Base-by-base conservation (phyloP, 345 rosid genomes). In the Stellera chamaejasme region DNA sequence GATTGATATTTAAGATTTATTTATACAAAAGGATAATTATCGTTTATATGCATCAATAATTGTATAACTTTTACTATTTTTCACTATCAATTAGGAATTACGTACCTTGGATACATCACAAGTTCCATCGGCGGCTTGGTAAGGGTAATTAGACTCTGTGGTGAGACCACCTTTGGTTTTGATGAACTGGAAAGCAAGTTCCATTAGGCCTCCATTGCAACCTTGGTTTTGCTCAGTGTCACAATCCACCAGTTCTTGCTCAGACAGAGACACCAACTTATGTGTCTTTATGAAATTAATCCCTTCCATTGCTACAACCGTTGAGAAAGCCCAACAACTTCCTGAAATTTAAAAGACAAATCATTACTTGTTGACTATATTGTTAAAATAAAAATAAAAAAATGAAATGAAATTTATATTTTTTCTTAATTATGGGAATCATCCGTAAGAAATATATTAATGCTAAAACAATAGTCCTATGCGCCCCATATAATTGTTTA, bases 311-410 rank as follows among this genome's bases (percentile, higher is more conserved):
- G 86, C 90, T 26, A 67, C 91, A 23, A 83, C 67, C 1, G 86
- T 79, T 27, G 95, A 83, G 71, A 87, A 87, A 6, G 95, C 90
- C 88, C 91, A 87, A 57, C 95, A 87, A 63, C 95, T 87, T 23
- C 95, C 95, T 87, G 61, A 32, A 32, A 32, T 32, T 32, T 8
- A 32, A 5, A 19, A 32, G 39, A 32, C 5, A 32, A 32, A 32
- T 5, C 39, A 32, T 5, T 5, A 32, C 39, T 8, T 32, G 7
- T 32, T 32, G 3, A 5, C 9, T 8, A 32, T 32, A 19, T 19
- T 19, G 23, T 19, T 19, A 19, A 19, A 1, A n/a, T n/a, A n/a
- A 19, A 19, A 19, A 1, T 0, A 19, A 19, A 19, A 19, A 19
- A 1, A 19, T 0, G 1, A 19, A 1, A 19, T 19, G 23, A 1